phyloP scores from a whole-genome alignment of 1,284 basidiomycete species.

The Trametes hirsuta region DNA sequence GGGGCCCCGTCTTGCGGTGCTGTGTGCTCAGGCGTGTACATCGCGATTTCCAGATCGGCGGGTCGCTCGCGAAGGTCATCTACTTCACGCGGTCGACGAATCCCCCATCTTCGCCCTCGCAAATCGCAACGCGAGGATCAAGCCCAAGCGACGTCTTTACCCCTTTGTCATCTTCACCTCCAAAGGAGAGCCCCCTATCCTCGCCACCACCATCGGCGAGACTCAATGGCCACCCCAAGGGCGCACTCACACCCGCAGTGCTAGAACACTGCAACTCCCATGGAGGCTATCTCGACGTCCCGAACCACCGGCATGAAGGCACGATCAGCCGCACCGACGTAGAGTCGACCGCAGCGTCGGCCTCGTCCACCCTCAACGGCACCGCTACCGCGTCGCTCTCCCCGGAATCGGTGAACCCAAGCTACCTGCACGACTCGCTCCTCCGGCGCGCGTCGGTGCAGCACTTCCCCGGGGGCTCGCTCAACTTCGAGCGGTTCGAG shows the following conservation, averaged over 20 bases:
- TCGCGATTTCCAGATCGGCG: conserved; percentile 74
- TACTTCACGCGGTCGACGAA: conserved; percentile 95
- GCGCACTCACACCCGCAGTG: conserved; percentile 82
- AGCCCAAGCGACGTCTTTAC: conserved; percentile 52
- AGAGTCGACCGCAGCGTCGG: conserved; percentile 15
- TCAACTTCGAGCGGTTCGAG: conserved; percentile 98
- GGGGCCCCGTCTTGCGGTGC: not conserved
- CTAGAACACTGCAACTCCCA: conserved; percentile 52
- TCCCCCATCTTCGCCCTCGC: conserved; percentile 70
- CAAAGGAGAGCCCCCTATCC: conserved; percentile 27
- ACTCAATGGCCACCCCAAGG: conserved; percentile 48
- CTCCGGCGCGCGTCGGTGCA: conserved; percentile 72
- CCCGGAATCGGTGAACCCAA: conserved; percentile 44
- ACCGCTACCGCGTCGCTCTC: conserved; percentile 28
- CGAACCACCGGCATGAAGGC: not conserved
- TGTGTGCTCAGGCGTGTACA: not conserved
- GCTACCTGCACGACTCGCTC: conserved; percentile 62
- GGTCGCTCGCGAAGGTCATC: conserved; percentile 97
- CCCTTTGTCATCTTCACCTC: conserved; percentile 54
- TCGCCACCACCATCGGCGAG: conserved; percentile 15
- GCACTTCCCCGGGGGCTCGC: conserved; percentile 92
- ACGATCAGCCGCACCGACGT: not conserved
- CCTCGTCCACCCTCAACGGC: conserved; percentile 13
- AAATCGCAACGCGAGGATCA: conserved; percentile 60
- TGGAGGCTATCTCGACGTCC: conserved; percentile 20